Evolutionary conservation across 2,329 filamentous ascomycete species (phyloP).

Genomic region (Pestalotiopsis sp.): DNA sequence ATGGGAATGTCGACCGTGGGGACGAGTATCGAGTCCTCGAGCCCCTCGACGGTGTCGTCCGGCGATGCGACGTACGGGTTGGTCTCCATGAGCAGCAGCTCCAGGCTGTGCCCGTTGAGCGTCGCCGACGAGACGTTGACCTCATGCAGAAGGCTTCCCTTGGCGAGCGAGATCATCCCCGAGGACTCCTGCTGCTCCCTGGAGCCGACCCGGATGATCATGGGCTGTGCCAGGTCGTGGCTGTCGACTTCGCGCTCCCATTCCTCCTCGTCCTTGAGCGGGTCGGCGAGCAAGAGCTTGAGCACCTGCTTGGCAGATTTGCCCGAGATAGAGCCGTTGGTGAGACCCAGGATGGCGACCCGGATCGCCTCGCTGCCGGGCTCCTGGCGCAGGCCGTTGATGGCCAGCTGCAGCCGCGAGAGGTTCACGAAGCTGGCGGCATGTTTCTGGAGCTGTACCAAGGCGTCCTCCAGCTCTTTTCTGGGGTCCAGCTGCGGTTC

Average conservation of each 20-base stretch:
- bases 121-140: conserved; percentile 65
- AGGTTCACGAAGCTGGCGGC: conserved; percentile 66
- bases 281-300: conserved; percentile 71
- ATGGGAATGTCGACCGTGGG: conserved; percentile 72
- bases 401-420: conserved; percentile 71
- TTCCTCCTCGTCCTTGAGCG: conserved; percentile 60
- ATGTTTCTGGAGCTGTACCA: conserved; percentile 63
- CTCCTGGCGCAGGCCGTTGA: conserved; percentile 62
- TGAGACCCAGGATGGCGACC: conserved; percentile 58
- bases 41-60: conserved; percentile 42
- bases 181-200: conserved; percentile 36
- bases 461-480: conserved; percentile 58
- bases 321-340: conserved; percentile 38
- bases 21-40: conserved; percentile 72
- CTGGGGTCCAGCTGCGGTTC: conserved; percentile 35
- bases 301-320: conserved; percentile 66
- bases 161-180: conserved; percentile 40
- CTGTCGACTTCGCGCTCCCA: conserved; percentile 69
- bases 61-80: conserved; percentile 49
- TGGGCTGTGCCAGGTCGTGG: conserved; percentile 54
- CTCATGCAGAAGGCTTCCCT: conserved; percentile 54
- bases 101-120: conserved; percentile 63
- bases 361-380: conserved; percentile 60
- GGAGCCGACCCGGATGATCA: conserved; percentile 62
- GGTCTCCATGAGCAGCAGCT: conserved; percentile 62